A percentile compares a stretch with the other conserved stretches of the same genome.
These are phyloP conservation scores for Ophiostoma sp. DNA, from an alignment of 2,329 filamentous ascomycete genomes.

Conservation along the genomic window DNA sequence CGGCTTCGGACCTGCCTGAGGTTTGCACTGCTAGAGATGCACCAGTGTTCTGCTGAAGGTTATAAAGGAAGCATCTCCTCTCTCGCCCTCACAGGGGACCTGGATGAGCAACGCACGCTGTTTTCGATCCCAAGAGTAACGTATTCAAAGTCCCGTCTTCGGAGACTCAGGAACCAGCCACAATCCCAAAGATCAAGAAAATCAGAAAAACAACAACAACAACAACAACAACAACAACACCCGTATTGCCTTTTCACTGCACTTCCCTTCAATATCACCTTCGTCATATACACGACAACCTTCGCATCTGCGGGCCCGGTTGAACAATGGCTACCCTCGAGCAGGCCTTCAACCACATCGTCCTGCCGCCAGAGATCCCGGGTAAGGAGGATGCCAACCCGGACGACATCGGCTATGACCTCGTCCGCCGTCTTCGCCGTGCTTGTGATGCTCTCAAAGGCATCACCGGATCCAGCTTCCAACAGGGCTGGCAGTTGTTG, in stretches of 20 bases:
- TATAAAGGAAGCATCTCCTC: not conserved
- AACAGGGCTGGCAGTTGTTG: conserved; percentile 16
- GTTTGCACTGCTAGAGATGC: too few species aligned
- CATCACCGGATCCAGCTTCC: not conserved
- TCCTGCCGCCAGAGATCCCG: conserved; percentile 22
- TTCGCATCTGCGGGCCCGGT: not conserved
- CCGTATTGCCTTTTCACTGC: not conserved
- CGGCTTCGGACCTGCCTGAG: too few species aligned
- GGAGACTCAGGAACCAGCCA: not conserved
- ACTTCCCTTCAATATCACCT: too few species aligned
- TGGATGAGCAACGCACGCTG: not conserved
- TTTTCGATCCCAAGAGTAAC: not conserved
- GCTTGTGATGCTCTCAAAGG: conserved; percentile 13
- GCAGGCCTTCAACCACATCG: conserved; percentile 23
- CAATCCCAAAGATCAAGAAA: not conserved
- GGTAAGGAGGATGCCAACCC: conserved; percentile 14
- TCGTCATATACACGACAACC: not conserved
- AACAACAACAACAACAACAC: not conserved
- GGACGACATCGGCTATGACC: not conserved
- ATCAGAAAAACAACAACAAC: not conserved
- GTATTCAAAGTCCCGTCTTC: not conserved
- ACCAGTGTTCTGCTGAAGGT: too few species aligned
- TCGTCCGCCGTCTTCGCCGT: conserved; percentile 14
- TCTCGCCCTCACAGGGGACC: not conserved
- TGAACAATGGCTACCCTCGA: conserved; percentile 9